Evolutionary conservation across 306 rosid species (phyloP), one percentile per base, ranked within the genome.

Genomic region (Sesbania bispinosa): DNA sequence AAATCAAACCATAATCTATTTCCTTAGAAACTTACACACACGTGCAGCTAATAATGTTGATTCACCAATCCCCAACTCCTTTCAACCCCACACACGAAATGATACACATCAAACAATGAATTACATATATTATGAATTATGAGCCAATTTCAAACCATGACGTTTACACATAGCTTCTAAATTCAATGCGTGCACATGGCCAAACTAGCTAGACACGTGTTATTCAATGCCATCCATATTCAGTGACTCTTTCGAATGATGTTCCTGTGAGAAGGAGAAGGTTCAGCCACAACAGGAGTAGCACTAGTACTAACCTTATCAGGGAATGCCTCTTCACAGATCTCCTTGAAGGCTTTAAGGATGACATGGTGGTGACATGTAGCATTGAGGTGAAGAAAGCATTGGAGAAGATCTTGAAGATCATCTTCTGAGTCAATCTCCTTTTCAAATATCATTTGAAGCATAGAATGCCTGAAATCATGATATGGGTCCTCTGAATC

Each of bases 381-480:
- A 0, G 82, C 78, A 15, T 88, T 88, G 10, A 88, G 85, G 14
- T 77, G 70, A 60, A 88, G 93, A 67, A 88, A 85, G 48, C 85
- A 82, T 13, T 57, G 61, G 0, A 88, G 81, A 70, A 88, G 90
- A 60, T 83, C 88, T 26, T 79, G 78, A 24, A 85, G 88, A 38
- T 83, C 90, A 0, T 63, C 69, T 23, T 79, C 82, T 0, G 88
- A 67, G 4, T 77, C 81, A 1, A 88, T 85, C 81, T 83, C 83
- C 24, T 85, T 85, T 87, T 88, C 85, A 0, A 85, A 77, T 4
- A 88, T 88, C 93, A 88, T 88, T 62, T 88, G 93, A 3, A 85
- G 79, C 90, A 88, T 88, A 0, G 93, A 88, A 2, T 77, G 82
- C 30, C 84, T 16, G 73, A 88, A 88, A 69, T 88, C 93, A 26